These are phyloP conservation scores for Penicillium sclerotiorum DNA, from an alignment of 2,329 filamentous ascomycete species.

Conservation along the genomic window DNA sequence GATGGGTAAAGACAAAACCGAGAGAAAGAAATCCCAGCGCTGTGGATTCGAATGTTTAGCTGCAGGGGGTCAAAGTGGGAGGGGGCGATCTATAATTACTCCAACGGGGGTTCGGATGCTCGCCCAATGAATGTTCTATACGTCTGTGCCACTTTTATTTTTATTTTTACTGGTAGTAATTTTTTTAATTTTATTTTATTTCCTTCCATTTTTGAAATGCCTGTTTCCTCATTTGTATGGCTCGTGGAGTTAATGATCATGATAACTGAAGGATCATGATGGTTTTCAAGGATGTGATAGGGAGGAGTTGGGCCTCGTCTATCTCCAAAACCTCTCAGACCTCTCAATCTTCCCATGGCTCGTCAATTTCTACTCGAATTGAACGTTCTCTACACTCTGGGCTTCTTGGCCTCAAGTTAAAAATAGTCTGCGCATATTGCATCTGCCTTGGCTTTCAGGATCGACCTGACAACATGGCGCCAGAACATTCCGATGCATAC, in stretches of 20 bases:
- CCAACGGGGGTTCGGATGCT: slow-evolving; percentile 12
- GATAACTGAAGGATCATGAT: too few species aligned
- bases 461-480: background rate
- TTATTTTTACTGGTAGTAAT: too few species aligned
- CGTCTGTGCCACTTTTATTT: slow-evolving; percentile 13
- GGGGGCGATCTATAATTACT: slow-evolving; percentile 34
- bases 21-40: slow-evolving; percentile 25
- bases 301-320: background rate
- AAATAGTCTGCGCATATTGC: background rate
- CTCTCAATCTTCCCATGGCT: background rate
- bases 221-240: too few species aligned
- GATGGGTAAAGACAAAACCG: slow-evolving; percentile 7
- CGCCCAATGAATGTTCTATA: slow-evolving; percentile 12
- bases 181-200: too few species aligned
- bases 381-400: background rate
- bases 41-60: slow-evolving; percentile 39
- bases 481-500: background rate
- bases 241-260: too few species aligned
- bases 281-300: background rate
- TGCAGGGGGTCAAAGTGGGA: slow-evolving; percentile 29
- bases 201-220: too few species aligned
- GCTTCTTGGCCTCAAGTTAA: background rate
- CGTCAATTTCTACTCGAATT: background rate
- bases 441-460: background rate
- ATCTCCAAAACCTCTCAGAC: background rate